These are phyloP conservation scores for Sorghum bicolor DNA, from an alignment of 176 grass and related monocot species.

Conservation along the genomic window DNA sequence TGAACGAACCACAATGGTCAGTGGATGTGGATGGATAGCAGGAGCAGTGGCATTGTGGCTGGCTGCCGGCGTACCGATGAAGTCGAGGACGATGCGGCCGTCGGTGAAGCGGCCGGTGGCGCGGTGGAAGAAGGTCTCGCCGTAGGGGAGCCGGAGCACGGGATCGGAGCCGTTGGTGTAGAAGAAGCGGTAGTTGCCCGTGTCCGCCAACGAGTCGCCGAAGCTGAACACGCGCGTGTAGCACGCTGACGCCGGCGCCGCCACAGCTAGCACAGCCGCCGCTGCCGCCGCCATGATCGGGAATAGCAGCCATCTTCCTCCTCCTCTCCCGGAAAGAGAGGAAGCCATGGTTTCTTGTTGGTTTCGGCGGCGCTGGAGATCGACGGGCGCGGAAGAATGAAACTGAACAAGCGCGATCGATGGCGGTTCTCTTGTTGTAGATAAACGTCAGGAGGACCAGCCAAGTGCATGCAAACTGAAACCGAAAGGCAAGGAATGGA, in stretches of 20 bases:
- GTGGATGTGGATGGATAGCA: no score
- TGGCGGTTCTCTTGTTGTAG: no score
- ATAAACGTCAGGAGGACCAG: no score
- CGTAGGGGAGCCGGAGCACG: slow-evolving; percentile 50
- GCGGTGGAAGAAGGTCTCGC: slow-evolving; percentile 74
- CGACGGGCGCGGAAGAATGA: not conserved
- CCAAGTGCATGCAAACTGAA: no score
- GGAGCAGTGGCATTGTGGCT: not conserved
- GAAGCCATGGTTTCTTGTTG: slow-evolving; percentile 8
- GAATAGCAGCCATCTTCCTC: not conserved
- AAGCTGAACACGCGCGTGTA: slow-evolving; percentile 65
- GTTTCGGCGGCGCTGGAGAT: not conserved
- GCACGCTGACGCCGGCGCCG: slow-evolving; percentile 17
- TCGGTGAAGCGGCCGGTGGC: slow-evolving; percentile 73
- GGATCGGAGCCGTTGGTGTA: slow-evolving; percentile 25
- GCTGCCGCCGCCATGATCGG: not conserved
- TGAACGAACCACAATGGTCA: no score
- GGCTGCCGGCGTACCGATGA: slow-evolving; percentile 40
- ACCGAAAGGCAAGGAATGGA: no score
- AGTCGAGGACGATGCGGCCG: slow-evolving; percentile 70
- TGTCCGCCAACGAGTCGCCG: slow-evolving; percentile 86
- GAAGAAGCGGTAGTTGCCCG: slow-evolving; percentile 54
- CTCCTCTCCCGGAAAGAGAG: not conserved
- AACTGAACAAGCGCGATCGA: not conserved
- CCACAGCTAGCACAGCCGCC: not conserved